Base-by-base conservation (phyloP, 176 grass and related monocot genomes). In the Aegilops tauschii region DNA sequence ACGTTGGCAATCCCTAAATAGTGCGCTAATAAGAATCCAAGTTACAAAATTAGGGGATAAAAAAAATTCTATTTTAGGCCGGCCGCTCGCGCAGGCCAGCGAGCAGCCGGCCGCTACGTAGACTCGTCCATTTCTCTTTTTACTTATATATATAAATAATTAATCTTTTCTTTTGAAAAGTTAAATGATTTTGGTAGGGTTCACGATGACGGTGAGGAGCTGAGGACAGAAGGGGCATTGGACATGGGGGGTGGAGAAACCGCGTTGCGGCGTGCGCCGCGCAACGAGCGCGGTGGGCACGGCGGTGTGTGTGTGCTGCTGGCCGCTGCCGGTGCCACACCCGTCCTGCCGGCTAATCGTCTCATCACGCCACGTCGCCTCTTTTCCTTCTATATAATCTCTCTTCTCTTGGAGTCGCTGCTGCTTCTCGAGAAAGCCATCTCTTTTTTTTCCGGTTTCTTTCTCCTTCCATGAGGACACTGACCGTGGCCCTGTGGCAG, bases 181-280 rank as follows among this genome's bases (percentile, higher is more conserved):
- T 29, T 12, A 25, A 64, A 65, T 29, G 12, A 6, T 30, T 4
- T 65, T 29, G 63, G 5, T 30, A 65, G 63, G 27, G 4, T 29
- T 29, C 14, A 16, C 59, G 34, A 20, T 36, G 67, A 36, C 30
- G 50, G 27, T 12, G 69, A 30, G 50, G 17, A 20, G 4, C 0
- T 3, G 42, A 44, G 42, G 44, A 45, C 11, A 45, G 44, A 45
- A 3, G 3, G 12, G 44, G 11, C 2, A 45, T 45, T 45, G 3
- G 40, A 67, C 14, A 66, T 31, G 4, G 31, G 35, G 37, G 30
- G 2, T 14, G 40, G 61, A 76, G 84, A 86, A 86, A 86, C 32
- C 84, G 84, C 84, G 84, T 86, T 50, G 65, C 34, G 6, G 63
- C 59, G 34, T 80, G 84, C 50, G 39, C 73, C 62, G 37, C 69